Conservation (phyloP, 2,329 filamentous ascomycete species). For the Leptosphaerulina australis region DNA sequence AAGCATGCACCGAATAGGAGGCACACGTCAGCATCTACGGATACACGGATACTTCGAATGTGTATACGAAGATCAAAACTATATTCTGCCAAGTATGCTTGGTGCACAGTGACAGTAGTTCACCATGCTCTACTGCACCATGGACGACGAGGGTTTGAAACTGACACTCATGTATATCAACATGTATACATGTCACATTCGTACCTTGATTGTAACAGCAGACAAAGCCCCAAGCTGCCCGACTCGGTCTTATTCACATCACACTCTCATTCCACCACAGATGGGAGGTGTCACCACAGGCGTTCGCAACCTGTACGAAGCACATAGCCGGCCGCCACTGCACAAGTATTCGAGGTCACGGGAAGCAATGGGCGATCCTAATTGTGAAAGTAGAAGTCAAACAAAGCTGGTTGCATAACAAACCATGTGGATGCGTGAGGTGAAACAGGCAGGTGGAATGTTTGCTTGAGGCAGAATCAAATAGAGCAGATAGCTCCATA, state of each 20-base stretch:
- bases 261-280: slow-evolving; percentile 15
- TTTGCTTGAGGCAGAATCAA: slow-evolving; percentile 1
- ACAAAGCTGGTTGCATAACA: slow-evolving; percentile 25
- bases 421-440: slow-evolving; percentile 23
- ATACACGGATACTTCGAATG: not conserved
- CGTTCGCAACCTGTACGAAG: slow-evolving; percentile 13
- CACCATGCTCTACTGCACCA: too few relatives aligned
- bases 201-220: slow-evolving; percentile 6
- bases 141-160: too few relatives aligned
- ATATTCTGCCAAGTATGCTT: not conserved
- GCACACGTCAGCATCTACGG: slow-evolving; percentile 12
- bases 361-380: not conserved
- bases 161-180: slow-evolving; percentile 1
- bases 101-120: not conserved
- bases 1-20: slow-evolving; percentile 5
- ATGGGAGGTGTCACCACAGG: slow-evolving; percentile 12
- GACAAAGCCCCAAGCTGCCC: slow-evolving; percentile 5
- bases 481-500: not conserved
- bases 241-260: slow-evolving; percentile 2
- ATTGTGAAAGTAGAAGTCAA: slow-evolving; percentile 8
- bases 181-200: not conserved
- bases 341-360: slow-evolving; percentile 1
- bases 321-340: slow-evolving; percentile 1
- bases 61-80: not conserved
- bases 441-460: slow-evolving; percentile 25